Conservation (phyloP, 2,329 filamentous ascomycete species). For the Didymella keratinophila region DNA sequence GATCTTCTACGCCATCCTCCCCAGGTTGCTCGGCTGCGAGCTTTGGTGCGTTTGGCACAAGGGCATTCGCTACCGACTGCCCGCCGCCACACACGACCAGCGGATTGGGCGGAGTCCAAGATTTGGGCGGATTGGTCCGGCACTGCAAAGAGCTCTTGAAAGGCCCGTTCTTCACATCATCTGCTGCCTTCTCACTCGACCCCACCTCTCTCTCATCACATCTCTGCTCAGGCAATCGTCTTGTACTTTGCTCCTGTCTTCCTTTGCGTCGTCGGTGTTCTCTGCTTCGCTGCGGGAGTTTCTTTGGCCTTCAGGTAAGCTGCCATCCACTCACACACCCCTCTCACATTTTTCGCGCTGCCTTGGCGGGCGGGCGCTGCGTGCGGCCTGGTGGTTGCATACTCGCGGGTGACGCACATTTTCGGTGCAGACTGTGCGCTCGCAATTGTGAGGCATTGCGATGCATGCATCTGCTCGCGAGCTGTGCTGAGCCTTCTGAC, state of each 20-base stretch:
- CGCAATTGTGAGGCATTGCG: constrained; percentile 14
- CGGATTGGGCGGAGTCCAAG: constrained; percentile 34
- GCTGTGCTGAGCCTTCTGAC: constrained; percentile 28
- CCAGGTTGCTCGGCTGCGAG: constrained; percentile 20
- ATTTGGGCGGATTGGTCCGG: constrained; percentile 32
- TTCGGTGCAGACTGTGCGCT: constrained; percentile 20
- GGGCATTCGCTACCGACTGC: constrained; percentile 33
- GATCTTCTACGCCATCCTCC: constrained; percentile 25
- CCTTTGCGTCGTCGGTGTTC: constrained; percentile 44
- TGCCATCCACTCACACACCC: background rate
- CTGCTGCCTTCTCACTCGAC: constrained; percentile 32
- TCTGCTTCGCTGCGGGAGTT: constrained; percentile 29
- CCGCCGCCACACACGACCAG: constrained; percentile 35
- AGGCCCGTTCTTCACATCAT: constrained; percentile 31
- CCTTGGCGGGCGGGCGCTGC: constrained; percentile 30
- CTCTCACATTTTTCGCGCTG: constrained; percentile 37
- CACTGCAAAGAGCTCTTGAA: constrained; percentile 30
- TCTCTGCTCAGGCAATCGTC: constrained; percentile 24
- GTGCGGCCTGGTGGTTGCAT: constrained; percentile 18
- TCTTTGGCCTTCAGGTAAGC: constrained; percentile 25
- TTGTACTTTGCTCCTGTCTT: constrained; percentile 29
- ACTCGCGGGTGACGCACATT: constrained; percentile 22
- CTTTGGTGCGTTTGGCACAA: constrained; percentile 8
- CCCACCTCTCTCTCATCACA: constrained; percentile 37
- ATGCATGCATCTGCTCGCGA: constrained; percentile 18